Conservation (phyloP, 2,329 filamentous ascomycete species). For the Pseudocercospora crystallina region DNA sequence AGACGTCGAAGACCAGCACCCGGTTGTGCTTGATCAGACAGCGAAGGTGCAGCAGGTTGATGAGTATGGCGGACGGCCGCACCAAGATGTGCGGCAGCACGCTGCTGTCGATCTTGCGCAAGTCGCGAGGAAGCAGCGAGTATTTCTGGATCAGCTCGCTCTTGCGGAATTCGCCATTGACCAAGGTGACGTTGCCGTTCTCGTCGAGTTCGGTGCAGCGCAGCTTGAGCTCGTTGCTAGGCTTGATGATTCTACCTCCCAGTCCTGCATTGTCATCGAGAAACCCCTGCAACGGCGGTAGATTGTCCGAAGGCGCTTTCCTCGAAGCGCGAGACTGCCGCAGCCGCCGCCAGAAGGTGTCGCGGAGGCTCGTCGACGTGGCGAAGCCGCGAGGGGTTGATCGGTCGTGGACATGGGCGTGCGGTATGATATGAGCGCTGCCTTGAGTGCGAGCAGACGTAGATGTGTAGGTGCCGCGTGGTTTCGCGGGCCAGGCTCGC, state of each 20-base stretch:
- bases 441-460: slow-evolving; percentile 4
- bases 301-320: slow-evolving; percentile 56
- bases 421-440: neutral
- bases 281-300: slow-evolving; percentile 53
- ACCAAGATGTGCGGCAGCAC: slow-evolving; percentile 93
- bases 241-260: slow-evolving; percentile 69
- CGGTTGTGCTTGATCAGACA: slow-evolving; percentile 94
- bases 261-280: slow-evolving; percentile 62
- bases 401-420: slow-evolving; percentile 23
- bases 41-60: slow-evolving; percentile 93
- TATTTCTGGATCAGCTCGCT: slow-evolving; percentile 97
- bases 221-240: slow-evolving; percentile 78
- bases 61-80: slow-evolving; percentile 85
- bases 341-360: slow-evolving; percentile 30
- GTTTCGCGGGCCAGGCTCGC: slow-evolving; percentile 31
- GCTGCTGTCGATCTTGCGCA: slow-evolving; percentile 96
- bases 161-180: slow-evolving; percentile 97
- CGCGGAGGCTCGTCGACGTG: slow-evolving; percentile 14
- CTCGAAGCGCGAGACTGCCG: slow-evolving; percentile 21
- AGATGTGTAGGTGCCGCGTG: slow-evolving; percentile 4
- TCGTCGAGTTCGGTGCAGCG: slow-evolving; percentile 95
- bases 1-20: slow-evolving; percentile 93
- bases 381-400: slow-evolving; percentile 22
- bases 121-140: slow-evolving; percentile 85
- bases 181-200: slow-evolving; percentile 84